Evolutionary conservation across 2,329 filamentous ascomycete species (phyloP), one percentile per base, ranked within the genome.

Genomic region (Aspergillus sp.): DNA sequence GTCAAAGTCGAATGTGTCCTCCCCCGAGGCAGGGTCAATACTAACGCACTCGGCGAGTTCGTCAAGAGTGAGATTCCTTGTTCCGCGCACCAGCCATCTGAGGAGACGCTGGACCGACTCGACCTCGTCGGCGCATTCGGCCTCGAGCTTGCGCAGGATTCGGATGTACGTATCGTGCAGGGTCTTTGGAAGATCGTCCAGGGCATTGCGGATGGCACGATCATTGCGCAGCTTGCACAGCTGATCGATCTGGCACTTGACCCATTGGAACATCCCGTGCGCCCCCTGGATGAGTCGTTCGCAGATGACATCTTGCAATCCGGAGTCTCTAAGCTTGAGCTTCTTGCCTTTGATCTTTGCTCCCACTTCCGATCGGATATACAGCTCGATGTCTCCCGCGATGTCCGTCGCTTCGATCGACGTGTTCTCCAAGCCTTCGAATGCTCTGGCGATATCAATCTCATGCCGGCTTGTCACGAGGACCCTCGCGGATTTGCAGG

Each of bases 231-330:
- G 22, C 19, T 34, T 28, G 46, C 54, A 56, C 25, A 56, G 43
- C 22, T 56, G 54, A 17, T 56, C 54, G 13, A 56, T 48, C 13
- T 56, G 54, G 22, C 54, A 56, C 4, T 56, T 56, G 6, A 56
- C 54, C 54, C 54, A 56, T 46, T 56, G 54, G 43, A 56, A 56
- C 54, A 56, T 56, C 19, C 54, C 54, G 34, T 56, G 54, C 3
- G 54, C 54, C 3, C 54, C 38, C 17, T 56, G 41, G 25, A 48
- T 56, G 8, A 56, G 31, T 2, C 22, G 17, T 22, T 48, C 43
- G n/a, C 48, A 51, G n/a, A 51, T 51, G 19, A 51, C 7, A 4
- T 51, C 25, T 23, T 51, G 48, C 13, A 51, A n/a, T 3, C 31
- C 19, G 5, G 48, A 23, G 19, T 51, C 48, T 19, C 48, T 51